These are phyloP conservation scores for Aureobasidium mangrovei DNA, from an alignment of 2,329 filamentous ascomycete genomes.

Conservation along the genomic window DNA sequence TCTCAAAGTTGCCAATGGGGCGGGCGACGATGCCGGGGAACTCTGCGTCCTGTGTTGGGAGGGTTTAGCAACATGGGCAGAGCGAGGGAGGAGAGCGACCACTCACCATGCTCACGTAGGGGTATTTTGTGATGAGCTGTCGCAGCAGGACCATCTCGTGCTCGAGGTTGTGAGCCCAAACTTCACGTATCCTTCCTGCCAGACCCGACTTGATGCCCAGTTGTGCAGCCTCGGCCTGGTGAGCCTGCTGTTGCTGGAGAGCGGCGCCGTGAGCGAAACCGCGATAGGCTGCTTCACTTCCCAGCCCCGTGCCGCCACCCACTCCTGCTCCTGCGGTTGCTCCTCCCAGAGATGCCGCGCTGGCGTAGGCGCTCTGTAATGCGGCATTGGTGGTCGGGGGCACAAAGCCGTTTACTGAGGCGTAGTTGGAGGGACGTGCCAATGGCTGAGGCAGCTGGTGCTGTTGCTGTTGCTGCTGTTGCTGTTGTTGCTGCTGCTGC, in stretches of 20 bases:
- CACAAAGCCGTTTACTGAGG: constrained; percentile 33
- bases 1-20: constrained; percentile 82
- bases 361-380: constrained; percentile 26
- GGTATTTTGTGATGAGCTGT: constrained; percentile 78
- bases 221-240: constrained; percentile 30
- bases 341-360: constrained; percentile 14
- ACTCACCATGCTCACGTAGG: constrained; percentile 94
- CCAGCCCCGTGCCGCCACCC: constrained; percentile 55
- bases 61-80: neutral
- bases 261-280: constrained; percentile 69
- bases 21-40: constrained; percentile 96
- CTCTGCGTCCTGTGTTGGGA: constrained; percentile 70
- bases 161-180: constrained; percentile 86
- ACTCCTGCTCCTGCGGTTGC: constrained; percentile 21
- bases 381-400: constrained; percentile 46
- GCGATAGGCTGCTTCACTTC: constrained; percentile 79
- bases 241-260: constrained; percentile 39
- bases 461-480: neutral
- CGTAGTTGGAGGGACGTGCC: constrained; percentile 61
- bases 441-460: constrained; percentile 45
- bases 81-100: neutral
- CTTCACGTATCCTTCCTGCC: constrained; percentile 82
- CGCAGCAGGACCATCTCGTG: constrained; percentile 83
- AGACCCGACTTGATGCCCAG: constrained; percentile 47
- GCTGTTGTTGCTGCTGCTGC: constrained; percentile 38